These are phyloP conservation scores for Fusarium verrucosum DNA, from an alignment of 2,329 filamentous ascomycete species.

Conservation along the genomic window DNA sequence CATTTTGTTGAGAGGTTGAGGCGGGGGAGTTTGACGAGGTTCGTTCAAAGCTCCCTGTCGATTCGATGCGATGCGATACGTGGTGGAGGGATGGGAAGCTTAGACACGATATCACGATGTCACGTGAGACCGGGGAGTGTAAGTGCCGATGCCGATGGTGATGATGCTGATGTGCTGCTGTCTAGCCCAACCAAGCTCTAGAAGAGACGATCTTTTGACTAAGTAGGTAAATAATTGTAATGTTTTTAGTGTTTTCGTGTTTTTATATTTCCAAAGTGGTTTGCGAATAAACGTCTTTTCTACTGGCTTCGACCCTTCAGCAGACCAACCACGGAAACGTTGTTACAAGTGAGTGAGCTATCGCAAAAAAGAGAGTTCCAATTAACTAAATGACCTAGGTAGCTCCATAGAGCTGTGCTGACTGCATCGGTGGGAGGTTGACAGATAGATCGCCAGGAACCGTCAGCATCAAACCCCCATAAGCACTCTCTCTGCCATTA, in stretches of 20 bases:
- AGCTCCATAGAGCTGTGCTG: not conserved
- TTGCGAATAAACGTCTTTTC: not conserved
- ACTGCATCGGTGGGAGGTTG: not conserved
- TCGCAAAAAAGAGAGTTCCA: not conserved
- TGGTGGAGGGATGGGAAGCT: conserved; percentile 26
- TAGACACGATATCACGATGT: conserved; percentile 44
- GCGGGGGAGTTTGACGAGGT: conserved; percentile 15
- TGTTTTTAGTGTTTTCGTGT: not conserved
- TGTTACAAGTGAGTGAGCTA: too few relatives aligned
- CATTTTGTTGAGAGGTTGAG: conserved; percentile 28
- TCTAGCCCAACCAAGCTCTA: not conserved
- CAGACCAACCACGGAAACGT: too few relatives aligned
- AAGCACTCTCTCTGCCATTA: too few relatives aligned
- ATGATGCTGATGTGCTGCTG: not conserved
- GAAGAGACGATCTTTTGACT: not conserved
- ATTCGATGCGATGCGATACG: not conserved
- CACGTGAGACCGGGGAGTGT: conserved; percentile 37
- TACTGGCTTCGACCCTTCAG: not conserved
- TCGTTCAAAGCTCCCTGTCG: conserved; percentile 22
- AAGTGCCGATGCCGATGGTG: conserved; percentile 36
- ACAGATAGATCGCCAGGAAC: conserved; percentile 15
- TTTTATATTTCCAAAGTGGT: not conserved
- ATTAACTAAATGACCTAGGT: not conserved
- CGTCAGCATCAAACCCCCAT: not conserved
- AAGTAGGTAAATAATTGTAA: too few relatives aligned